Conservation (phyloP, 1,284 basidiomycete genomes). For the Boletus smithii region DNA sequence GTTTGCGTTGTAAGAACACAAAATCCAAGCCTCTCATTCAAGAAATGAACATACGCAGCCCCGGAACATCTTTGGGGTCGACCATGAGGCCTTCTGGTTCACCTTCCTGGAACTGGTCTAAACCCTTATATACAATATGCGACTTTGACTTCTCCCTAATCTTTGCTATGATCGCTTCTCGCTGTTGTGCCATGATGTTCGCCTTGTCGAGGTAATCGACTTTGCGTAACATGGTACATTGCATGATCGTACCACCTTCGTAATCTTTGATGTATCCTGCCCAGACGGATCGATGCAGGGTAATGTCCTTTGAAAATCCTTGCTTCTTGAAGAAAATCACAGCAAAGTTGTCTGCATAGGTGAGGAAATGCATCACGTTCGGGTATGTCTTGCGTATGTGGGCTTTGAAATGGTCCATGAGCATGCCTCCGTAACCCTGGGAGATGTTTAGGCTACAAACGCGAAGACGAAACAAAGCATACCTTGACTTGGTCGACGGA, state of each 20-base stretch:
- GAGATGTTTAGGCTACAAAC: not conserved
- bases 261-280: slow-evolving; percentile 99
- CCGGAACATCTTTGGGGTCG: slow-evolving; percentile 78
- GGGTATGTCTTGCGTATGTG: slow-evolving; percentile 82
- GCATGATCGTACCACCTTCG: slow-evolving; percentile 99
- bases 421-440: slow-evolving; percentile 95
- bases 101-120: slow-evolving; percentile 74
- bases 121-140: slow-evolving; percentile 82
- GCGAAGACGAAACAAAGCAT: slow-evolving; percentile 15
- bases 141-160: slow-evolving; percentile 87
- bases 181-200: slow-evolving; percentile 78
- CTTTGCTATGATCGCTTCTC: slow-evolving; percentile 85
- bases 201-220: slow-evolving; percentile 88
- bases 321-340: slow-evolving; percentile 99
- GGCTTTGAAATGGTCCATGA: slow-evolving; percentile 99
- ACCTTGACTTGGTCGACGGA: slow-evolving; percentile 98
- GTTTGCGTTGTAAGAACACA: slow-evolving; percentile 9
- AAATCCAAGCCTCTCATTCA: slow-evolving; percentile 3
- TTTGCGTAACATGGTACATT: slow-evolving; percentile 91
- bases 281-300: slow-evolving; percentile 87
- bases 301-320: slow-evolving; percentile 97
- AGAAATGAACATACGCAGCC: slow-evolving; percentile 61
- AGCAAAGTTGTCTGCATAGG: slow-evolving; percentile 98
- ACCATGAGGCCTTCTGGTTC: slow-evolving; percentile 45
- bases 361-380: slow-evolving; percentile 90